Conservation (phyloP, 225 moss, liverwort and hornwort genomes). For the Thuidium tamariscinum region DNA sequence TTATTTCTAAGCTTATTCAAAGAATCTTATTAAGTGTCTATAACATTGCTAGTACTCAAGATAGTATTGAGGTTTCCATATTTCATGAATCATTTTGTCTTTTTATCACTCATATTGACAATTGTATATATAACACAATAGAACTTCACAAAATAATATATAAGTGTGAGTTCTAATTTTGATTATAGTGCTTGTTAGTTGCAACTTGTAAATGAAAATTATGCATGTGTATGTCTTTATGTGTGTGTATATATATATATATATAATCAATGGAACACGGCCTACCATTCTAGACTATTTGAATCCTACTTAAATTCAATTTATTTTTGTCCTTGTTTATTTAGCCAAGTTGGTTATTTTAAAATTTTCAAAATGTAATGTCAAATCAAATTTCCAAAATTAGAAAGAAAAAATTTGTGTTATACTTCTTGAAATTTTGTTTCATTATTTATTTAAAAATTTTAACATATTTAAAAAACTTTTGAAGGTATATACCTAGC, state of each 20-base stretch:
- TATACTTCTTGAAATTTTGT: background rate
- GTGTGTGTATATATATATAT: too few relatives aligned
- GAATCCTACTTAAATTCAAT: background rate
- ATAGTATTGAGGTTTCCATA: accelerated
- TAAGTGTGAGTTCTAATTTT: background rate
- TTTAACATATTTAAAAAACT: background rate
- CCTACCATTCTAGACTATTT: background rate
- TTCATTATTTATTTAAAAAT: background rate
- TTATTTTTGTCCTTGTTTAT: too few relatives aligned
- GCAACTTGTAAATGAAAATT: background rate
- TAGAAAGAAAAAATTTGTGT: background rate
- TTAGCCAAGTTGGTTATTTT: background rate
- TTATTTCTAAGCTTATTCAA: too few relatives aligned
- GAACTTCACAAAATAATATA: background rate
- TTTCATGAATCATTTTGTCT: accelerated
- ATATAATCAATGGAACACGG: background rate
- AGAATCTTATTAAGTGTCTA: background rate
- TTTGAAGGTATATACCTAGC: background rate
- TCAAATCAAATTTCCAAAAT: background rate
- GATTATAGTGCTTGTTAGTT: background rate
- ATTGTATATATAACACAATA: background rate
- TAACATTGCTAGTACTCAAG: background rate
- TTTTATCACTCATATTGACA: background rate
- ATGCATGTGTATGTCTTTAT: too few relatives aligned
- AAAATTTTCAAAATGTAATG: too few relatives aligned